Base-by-base conservation (phyloP, 345 rosid genomes). In the Xanthoceras sorbifolium region DNA sequence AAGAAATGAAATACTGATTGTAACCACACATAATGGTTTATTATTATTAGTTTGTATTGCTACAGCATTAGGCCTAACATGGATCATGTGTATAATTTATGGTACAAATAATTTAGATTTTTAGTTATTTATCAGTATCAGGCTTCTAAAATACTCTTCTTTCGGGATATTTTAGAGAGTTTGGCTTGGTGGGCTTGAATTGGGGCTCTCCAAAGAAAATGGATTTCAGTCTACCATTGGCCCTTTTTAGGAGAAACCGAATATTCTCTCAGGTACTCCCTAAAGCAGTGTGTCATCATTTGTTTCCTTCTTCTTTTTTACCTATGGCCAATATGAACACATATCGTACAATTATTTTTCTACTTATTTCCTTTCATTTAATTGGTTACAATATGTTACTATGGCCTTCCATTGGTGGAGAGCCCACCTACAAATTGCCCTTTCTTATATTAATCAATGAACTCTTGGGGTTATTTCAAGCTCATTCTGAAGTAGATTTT, bases 151-250 rank as follows among this genome's bases (percentile, higher is more conserved):
- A 42, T 64, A 18, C 17, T 20, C 34, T 32, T n/a, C 68, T 64
- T 64, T 64, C 20, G 44, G 68, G 44, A 64, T 32, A 34, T 64
- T 64, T 64, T 64, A 32, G 68, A 64, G 68, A 18, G 44, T 64
- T 20, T 32, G 38, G 68, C 68, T 64, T 64, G 44, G 68, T 64
- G 68, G 38, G n/a, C 32, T 32, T 42, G 46, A 42, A 42, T 10
- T 42, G 15, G 46, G 25, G 22, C 44, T 2, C 20, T 22, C 44
- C 44, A 18, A 32, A 40, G 38, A 40, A 18, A 64, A 64, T 64
- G 44, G 31, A 64, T 10, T 20, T 32, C 44, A 18, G 11, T 64
- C 68, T 64, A 42, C 46, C 10, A 9, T 32, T 64, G 12, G 25
- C 68, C 38, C 38, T 34, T 64, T 64, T 32, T 64, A 20, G 44